phyloP scores from a whole-genome alignment of 192 early-diverging fungal species.

The Chytriomyces hyalinus region DNA sequence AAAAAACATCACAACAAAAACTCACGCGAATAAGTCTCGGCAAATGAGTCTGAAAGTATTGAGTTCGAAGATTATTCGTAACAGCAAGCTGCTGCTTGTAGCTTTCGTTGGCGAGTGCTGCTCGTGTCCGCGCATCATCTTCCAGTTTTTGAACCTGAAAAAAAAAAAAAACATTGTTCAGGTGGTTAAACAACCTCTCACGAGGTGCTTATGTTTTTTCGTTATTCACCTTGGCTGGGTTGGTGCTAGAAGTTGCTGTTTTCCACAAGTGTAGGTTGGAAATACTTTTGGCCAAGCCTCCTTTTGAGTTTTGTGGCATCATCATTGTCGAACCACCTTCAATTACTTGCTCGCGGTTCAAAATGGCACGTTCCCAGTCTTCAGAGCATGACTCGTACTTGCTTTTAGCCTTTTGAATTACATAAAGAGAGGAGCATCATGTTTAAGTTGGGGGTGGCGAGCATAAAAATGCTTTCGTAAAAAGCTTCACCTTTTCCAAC shows the following conservation, averaged over 20 bases:
- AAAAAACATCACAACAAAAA: not conserved
- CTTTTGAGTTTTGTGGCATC: constrained; percentile 45
- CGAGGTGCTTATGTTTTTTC: too few species aligned
- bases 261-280: constrained; percentile 56
- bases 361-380: constrained; percentile 81
- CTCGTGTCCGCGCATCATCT: constrained; percentile 87
- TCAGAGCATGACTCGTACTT: constrained; percentile 81
- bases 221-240: constrained; percentile 60
- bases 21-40: constrained; percentile 80
- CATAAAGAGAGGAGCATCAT: not conserved
- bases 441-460: not conserved
- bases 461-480: not conserved
- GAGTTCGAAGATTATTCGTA: constrained; percentile 76
- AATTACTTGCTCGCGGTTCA: constrained; percentile 35
- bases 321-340: constrained; percentile 19
- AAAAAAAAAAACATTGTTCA: constrained; percentile 11
- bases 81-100: constrained; percentile 81
- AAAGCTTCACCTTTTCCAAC: constrained; percentile 81
- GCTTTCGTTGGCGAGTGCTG: constrained; percentile 75
- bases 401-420: constrained; percentile 59
- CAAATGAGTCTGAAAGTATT: constrained; percentile 80
- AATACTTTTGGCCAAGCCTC: constrained; percentile 54
- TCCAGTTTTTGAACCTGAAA: constrained; percentile 78
- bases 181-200: not conserved
- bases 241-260: constrained; percentile 29